Conservation (phyloP, 2,329 filamentous ascomycete genomes). For the Escovopsis weberi region DNA sequence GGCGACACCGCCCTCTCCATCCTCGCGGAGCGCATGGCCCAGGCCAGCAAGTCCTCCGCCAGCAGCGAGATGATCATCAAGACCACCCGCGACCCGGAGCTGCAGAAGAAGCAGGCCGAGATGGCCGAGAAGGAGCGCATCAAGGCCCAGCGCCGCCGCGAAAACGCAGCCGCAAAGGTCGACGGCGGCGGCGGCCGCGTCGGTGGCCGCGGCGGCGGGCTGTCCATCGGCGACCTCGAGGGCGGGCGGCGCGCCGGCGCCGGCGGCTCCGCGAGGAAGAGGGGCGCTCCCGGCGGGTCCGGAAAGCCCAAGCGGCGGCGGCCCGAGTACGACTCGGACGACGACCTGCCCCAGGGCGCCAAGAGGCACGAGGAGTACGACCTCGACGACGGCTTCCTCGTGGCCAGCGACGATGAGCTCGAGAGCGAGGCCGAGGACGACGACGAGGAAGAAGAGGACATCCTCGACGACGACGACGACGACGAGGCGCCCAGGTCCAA, state of each 20-base stretch:
- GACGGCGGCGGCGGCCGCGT: conserved; percentile 39
- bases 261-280: conserved; percentile 35
- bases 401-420: conserved; percentile 58
- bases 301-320: conserved; percentile 38
- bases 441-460: conserved; percentile 45
- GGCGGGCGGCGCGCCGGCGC: conserved; percentile 36
- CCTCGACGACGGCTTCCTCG: conserved; percentile 65
- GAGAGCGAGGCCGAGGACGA: conserved; percentile 47
- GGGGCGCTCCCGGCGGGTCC: conserved; percentile 34
- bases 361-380: conserved; percentile 63
- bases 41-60: conserved; percentile 41
- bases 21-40: conserved; percentile 52
- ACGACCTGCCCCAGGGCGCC: conserved; percentile 48
- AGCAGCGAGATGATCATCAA: conserved; percentile 53
- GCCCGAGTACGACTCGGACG: conserved; percentile 63
- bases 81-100: conserved; percentile 59
- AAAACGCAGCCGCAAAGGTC: conserved; percentile 52
- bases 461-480: conserved; percentile 41
- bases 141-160: conserved; percentile 49
- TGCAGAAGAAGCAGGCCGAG: conserved; percentile 60
- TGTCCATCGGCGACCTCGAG: conserved; percentile 58
- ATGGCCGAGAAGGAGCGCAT: conserved; percentile 58
- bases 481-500: conserved; percentile 30
- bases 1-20: conserved; percentile 58
- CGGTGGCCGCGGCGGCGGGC: conserved; percentile 32